Percentiles rank a stretch among this genome's conserved stretches.
Conservation (phyloP, 139 green algal species). For the Tetradesmus lagerheimii region DNA sequence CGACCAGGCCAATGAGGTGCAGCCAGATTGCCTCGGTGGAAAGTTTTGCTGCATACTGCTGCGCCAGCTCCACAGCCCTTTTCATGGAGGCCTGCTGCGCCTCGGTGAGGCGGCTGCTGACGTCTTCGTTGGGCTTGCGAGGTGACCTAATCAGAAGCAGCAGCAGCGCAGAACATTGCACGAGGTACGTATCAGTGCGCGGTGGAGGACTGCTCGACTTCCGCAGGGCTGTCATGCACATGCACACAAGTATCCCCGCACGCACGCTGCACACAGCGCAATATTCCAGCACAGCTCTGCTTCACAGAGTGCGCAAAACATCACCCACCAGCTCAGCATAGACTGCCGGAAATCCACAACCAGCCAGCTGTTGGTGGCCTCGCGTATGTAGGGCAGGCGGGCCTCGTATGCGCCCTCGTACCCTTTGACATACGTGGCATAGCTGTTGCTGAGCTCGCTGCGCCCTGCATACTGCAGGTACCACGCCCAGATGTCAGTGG, state of each 20-base stretch:
- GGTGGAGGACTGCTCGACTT: no score
- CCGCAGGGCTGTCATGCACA: no score
- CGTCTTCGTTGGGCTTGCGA: background rate
- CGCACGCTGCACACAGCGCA: background rate
- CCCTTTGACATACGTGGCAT: background rate
- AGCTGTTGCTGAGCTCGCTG: conserved; percentile 9
- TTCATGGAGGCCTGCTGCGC: background rate
- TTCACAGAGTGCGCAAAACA: no score
- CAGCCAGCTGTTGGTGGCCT: background rate
- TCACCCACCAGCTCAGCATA: background rate
- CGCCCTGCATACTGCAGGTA: conserved; percentile 13
- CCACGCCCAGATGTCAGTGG: background rate
- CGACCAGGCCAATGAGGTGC: background rate
- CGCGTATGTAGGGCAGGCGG: background rate
- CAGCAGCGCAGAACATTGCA: background rate
- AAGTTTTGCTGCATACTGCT: background rate
- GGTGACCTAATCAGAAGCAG: background rate
- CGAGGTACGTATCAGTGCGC: no score
- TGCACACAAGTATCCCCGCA: background rate
- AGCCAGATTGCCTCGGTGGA: background rate
- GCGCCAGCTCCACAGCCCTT: background rate
- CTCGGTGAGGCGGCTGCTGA: background rate
- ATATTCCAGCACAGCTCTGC: background rate
- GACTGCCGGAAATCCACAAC: background rate
- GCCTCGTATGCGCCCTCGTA: background rate